Percentiles rank a stretch among this genome's conserved stretches.
Evolutionary conservation across 305 asterid genomes (phyloP).

Genomic region (Plantago coronopus): DNA sequence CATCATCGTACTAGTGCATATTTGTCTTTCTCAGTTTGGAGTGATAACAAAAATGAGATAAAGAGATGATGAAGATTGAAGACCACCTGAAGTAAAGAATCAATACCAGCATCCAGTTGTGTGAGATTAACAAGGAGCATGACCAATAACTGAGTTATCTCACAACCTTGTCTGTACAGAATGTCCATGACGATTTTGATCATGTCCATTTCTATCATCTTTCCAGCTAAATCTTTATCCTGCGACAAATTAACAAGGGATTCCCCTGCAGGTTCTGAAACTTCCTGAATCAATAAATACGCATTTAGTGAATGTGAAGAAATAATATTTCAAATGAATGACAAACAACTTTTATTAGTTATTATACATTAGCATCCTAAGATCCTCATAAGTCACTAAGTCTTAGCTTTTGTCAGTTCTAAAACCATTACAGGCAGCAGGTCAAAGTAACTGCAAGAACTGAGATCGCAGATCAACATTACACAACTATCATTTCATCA

Average conservation of each 20-base stretch:
- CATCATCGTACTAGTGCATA: neutral
- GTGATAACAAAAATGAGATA: neutral
- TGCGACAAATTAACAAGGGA: conserved; percentile 88
- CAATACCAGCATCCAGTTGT: conserved; percentile 76
- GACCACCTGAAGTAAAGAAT: conserved; percentile 79
- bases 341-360: no score
- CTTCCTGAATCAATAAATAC: conserved; percentile 53
- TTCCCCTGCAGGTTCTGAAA: conserved; percentile 88
- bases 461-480: no score
- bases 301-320: no score
- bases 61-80: conserved; percentile 18
- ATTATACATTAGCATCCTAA: no score
- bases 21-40: neutral
- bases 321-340: no score
- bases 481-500: no score
- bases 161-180: conserved; percentile 60
- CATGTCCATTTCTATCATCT: conserved; percentile 63
- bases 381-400: no score
- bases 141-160: conserved; percentile 52
- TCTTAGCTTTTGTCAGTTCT: no score
- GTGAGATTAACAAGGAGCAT: conserved; percentile 96
- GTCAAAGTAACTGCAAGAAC: no score
- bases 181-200: conserved; percentile 58
- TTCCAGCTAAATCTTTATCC: conserved; percentile 53
- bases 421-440: no score